Evolutionary conservation across 2,329 filamentous ascomycete species (phyloP), one percentile per base, ranked within the genome.

Genomic region (Sporothrix dimorphospora): DNA sequence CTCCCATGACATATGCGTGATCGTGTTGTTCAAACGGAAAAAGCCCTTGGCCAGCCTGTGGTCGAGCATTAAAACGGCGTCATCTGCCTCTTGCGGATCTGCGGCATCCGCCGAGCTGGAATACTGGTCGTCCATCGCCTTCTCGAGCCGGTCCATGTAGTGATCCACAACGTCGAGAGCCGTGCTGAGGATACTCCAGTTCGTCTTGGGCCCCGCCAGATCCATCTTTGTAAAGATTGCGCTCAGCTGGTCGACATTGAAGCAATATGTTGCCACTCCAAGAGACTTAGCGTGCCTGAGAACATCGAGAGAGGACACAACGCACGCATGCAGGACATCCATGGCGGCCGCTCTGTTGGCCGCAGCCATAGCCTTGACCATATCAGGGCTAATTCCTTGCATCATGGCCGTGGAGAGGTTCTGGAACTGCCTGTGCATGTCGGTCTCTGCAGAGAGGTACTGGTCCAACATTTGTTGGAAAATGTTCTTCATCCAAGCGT

Each of bases 381-480:
- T 79, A 3, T 84, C 82, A 12, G 82, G 79, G 70, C 80, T 83
- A 51, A 88, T 79, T 0, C 79, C 78, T 21, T 78, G 80, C 67
- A 81, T 85, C 51, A 80, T 80, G 70, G 85, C 83, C 71, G 82
- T 84, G 3, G 86, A 82, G 75, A 90, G 79, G 14, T 81, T 81
- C n/a, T 82, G 74, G 38, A 88, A 81, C 76, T 90, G 88, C 74
- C 86, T 84, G 69, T 88, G 83, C 73, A 89, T 85, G 69, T 89
- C 87, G 1, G 83, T 80, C 9, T 85, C 86, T 2, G 86, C 86
- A 2, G 85, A 87, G 69, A 85, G 81, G 76, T 88, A 89, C 74
- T 91, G 88, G 8, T 86, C 82, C 53, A 89, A 79, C 27, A 89
- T 83, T 72, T 88, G 85, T 70, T 85, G 83, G 75, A 90, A 89